Evolutionary conservation across 495 filamentous ascomycete genomes (phyloP), one percentile per base, ranked within the genome.

Genomic region (Saxispiralis lemnorum): DNA sequence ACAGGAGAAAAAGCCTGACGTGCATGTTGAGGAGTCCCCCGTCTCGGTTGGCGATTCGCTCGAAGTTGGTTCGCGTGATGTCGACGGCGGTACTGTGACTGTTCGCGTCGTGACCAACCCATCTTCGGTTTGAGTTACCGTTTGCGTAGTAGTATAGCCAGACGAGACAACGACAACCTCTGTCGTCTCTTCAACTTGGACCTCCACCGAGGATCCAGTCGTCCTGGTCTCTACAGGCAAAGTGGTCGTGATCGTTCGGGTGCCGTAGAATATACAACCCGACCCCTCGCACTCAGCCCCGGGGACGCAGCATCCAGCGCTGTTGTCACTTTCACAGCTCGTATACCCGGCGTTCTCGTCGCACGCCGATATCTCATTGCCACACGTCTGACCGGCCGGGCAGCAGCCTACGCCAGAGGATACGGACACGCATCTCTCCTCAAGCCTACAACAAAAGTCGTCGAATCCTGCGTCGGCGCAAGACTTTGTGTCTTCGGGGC

Each of bases 291-390:
- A 96, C 1, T 69, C 67, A 55, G 78, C 93, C 0, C 80, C 81
- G 0, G 79, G 68, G 37, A 92, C 78, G 57, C 88, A 96, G 52
- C 88, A 96, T 1, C 87, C 88, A 1, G 86, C 86, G 3, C 86
- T 87, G 13, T 78, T 49, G 24, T 66, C 69, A 14, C 68, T 64
- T 1, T 76, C 66, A 54, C 89, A 97, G 17, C 68, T 66, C 11
- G 71, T 70, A 57, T 83, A 79, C 12, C 75, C 78, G 16, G 45
- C 49, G 5, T 18, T 45, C 0, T 56, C 57, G 39, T 65, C 61
- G 53, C 88, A 97, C 2, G 55, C 56, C 0, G 66, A 66, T 33
- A 93, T 72, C 6, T 62, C 60, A 6, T 78, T 75, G 4, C 68
- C 65, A 59, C 89, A 97, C 5, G 54, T 71, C 51, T 71, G 57